Evolutionary conservation across 352 stramenopile genomes (phyloP).

Genomic region (Globisporangium canariense): DNA sequence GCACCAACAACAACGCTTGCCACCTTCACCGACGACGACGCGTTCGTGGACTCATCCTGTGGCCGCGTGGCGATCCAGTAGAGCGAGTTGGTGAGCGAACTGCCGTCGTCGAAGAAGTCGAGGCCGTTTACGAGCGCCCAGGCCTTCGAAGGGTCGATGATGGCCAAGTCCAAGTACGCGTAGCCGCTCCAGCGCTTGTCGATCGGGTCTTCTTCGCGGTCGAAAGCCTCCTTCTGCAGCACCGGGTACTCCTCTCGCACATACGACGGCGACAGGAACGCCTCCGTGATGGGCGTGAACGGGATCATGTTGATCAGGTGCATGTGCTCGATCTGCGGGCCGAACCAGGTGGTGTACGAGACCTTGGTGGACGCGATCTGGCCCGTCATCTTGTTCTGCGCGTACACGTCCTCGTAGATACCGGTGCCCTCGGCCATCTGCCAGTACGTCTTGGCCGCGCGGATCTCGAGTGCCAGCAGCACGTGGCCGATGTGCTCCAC

Average conservation of each 20-base stretch:
- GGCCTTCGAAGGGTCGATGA: conserved; percentile 66
- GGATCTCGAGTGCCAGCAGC: conserved; percentile 91
- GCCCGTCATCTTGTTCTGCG: conserved; percentile 82
- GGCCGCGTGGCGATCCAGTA: conserved; percentile 88
- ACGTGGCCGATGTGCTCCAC: conserved; percentile 90
- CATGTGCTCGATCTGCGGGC: conserved; percentile 80
- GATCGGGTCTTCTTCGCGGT: conserved; percentile 54
- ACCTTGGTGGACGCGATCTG: conserved; percentile 78
- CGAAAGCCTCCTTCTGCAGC: conserved; percentile 66
- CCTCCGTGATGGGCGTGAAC: conserved; percentile 84
- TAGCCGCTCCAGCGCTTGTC: conserved; percentile 83
- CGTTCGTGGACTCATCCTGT: conserved; percentile 8
- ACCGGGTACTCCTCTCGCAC: conserved; percentile 79
- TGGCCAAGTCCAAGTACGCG: conserved; percentile 79
- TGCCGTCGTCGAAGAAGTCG: conserved; percentile 83
- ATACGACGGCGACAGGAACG: conserved; percentile 65
- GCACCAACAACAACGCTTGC: not conserved
- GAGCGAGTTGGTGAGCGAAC: conserved; percentile 85
- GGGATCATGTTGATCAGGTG: conserved; percentile 91
- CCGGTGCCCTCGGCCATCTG: conserved; percentile 78
- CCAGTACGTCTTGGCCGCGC: conserved; percentile 95
- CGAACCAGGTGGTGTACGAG: conserved; percentile 88
- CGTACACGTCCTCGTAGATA: conserved; percentile 75
- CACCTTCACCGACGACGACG: not conserved
- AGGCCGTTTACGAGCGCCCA: conserved; percentile 69